phyloP scores from a whole-genome alignment of 108 stramenopile genomes.

The Mediolabrus comicus region DNA sequence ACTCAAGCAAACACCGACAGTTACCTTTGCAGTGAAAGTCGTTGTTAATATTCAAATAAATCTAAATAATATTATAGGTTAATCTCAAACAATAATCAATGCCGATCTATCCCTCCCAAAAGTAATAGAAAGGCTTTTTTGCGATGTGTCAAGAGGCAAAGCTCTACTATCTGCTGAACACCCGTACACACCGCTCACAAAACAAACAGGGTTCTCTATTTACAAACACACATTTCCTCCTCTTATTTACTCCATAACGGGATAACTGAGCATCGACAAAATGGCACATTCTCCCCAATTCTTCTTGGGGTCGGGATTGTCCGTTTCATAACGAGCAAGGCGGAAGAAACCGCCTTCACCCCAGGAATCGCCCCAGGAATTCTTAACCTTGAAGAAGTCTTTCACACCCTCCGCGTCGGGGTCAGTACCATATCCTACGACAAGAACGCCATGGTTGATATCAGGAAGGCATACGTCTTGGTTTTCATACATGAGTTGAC shows the following conservation, averaged over 20 bases:
- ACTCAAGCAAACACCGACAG: too few relatives aligned
- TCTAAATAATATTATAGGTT: background rate
- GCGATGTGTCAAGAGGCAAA: background rate
- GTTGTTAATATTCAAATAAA: background rate
- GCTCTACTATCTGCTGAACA: too few relatives aligned
- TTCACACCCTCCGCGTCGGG: constrained; percentile 44
- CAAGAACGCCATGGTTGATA: constrained; percentile 96
- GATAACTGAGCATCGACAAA: constrained; percentile 44
- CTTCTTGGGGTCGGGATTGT: constrained; percentile 52
- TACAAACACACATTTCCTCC: too few relatives aligned
- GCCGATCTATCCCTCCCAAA: background rate
- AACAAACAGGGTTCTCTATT: background rate
- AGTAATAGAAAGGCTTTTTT: background rate
- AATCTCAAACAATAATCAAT: background rate
- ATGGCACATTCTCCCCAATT: constrained; percentile 84
- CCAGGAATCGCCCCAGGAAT: constrained; percentile 90
- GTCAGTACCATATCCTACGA: constrained; percentile 90
- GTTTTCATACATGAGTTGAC: constrained; percentile 24
- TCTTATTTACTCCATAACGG: constrained; percentile 41
- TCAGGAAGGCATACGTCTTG: constrained; percentile 60
- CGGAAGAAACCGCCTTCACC: constrained; percentile 91
- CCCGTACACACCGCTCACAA: background rate
- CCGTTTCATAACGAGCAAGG: constrained; percentile 58
- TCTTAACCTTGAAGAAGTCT: constrained; percentile 86
- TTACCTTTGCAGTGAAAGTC: too few relatives aligned